Conservation (phyloP, 257 asterid species). For the Coffea canephora region DNA sequence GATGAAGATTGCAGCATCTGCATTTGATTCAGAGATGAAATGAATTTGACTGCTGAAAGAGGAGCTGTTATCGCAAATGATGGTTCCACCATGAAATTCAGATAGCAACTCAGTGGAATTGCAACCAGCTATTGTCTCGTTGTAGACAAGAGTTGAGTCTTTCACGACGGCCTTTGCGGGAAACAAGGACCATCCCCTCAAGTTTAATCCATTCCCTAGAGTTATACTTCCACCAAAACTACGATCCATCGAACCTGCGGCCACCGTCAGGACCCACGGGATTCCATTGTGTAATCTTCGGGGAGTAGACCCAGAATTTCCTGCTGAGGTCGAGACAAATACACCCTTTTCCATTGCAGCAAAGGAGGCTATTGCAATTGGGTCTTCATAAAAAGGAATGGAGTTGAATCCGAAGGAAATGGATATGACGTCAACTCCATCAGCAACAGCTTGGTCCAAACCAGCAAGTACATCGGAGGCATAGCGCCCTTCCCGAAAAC, state of each 20-base stretch:
- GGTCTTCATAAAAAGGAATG: conserved; percentile 30
- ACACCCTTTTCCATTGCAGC: conserved; percentile 45
- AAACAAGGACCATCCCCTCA: conserved; percentile 34
- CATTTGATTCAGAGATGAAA: neutral
- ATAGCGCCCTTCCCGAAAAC: conserved; percentile 24
- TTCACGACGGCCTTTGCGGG: conserved; percentile 22
- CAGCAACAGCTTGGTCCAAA: conserved; percentile 48
- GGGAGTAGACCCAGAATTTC: neutral
- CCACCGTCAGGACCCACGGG: conserved; percentile 39
- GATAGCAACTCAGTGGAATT: conserved; percentile 18
- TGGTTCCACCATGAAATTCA: conserved; percentile 3
- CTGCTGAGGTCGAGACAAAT: conserved; percentile 37
- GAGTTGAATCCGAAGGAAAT: conserved; percentile 29
- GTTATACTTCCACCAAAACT: conserved; percentile 36
- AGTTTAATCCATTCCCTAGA: conserved; percentile 30
- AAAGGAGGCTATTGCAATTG: conserved; percentile 38
- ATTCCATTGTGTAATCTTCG: conserved; percentile 33
- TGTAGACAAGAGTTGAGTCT: conserved; percentile 22
- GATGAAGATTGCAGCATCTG: conserved; percentile 17
- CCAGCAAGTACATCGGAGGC: conserved; percentile 53
- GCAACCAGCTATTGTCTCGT: conserved; percentile 28
- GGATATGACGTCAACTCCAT: conserved; percentile 46
- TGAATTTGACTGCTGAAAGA: neutral
- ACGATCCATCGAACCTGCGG: conserved; percentile 36
- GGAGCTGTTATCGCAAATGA: conserved; percentile 22